phyloP scores from a whole-genome alignment of 257 asterid genomes.

The Solanum sparsipilum region DNA sequence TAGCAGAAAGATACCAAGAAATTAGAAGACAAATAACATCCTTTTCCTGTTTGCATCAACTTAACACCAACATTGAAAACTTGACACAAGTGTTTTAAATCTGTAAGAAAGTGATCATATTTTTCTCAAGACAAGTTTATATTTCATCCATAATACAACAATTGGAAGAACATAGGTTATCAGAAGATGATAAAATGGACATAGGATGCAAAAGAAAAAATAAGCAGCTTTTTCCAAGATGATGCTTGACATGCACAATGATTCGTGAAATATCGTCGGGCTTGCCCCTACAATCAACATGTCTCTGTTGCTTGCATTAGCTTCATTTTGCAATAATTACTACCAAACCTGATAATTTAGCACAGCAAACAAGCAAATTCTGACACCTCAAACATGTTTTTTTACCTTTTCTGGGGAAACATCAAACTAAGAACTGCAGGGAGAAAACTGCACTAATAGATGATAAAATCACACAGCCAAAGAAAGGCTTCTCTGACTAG shows the following conservation, averaged over 20 bases:
- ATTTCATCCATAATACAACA: too few species aligned
- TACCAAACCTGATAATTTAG: neutral
- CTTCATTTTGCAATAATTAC: neutral
- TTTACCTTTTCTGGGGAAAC: neutral
- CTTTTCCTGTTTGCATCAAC: neutral
- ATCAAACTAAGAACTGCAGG: neutral
- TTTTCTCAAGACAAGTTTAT: neutral
- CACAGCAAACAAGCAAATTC: neutral
- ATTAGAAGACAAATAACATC: neutral
- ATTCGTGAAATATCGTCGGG: neutral
- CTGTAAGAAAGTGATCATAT: neutral
- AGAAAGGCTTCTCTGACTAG: slow-evolving; percentile 63
- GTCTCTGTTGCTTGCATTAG: neutral
- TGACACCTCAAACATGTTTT: neutral
- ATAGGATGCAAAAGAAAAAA: neutral
- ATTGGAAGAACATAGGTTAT: too few species aligned
- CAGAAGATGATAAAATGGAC: too few species aligned
- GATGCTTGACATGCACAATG: neutral
- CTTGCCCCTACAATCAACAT: neutral
- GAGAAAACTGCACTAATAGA: neutral
- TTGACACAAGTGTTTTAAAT: neutral
- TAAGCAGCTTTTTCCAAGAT: neutral
- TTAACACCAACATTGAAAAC: neutral
- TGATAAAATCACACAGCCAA: slow-evolving; percentile 22
- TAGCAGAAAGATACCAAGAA: neutral